phyloP scores from a whole-genome alignment of 768 basidiomycete genomes.

The Suillus americanus region DNA sequence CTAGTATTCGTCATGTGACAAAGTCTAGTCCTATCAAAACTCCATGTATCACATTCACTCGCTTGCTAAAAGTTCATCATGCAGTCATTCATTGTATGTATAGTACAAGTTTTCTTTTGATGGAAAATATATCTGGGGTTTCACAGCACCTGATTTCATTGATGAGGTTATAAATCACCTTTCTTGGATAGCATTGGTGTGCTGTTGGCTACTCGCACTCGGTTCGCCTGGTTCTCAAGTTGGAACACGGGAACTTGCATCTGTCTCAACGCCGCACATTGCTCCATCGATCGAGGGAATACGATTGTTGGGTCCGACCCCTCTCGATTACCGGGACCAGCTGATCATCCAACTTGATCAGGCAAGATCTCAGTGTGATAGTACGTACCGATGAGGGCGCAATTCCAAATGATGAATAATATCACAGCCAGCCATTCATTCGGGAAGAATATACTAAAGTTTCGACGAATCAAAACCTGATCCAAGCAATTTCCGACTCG shows the following conservation, averaged over 20 bases:
- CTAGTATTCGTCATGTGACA: background rate
- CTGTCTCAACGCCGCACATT: background rate
- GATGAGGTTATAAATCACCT: background rate
- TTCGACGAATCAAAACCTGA: background rate
- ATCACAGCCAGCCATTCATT: background rate
- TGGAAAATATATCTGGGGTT: background rate
- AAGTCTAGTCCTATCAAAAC: background rate
- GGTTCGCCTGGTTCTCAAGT: background rate
- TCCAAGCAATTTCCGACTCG: constrained; percentile 1
- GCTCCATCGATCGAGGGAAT: background rate
- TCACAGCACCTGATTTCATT: background rate
- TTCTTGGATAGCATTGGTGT: background rate
- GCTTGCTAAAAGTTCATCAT: background rate
- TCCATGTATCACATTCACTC: no score
- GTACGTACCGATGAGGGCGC: no score
- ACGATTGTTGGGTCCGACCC: background rate
- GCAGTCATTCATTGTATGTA: background rate
- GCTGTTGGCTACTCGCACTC: background rate
- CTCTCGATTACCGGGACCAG: background rate
- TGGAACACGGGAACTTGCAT: background rate
- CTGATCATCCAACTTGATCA: background rate
- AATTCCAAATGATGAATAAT: no score
- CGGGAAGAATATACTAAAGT: background rate
- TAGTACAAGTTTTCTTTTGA: no score
- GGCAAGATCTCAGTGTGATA: background rate